These are phyloP conservation scores for Botrytis hyacinthi DNA, from an alignment of 2,329 filamentous ascomycete species.

Conservation along the genomic window DNA sequence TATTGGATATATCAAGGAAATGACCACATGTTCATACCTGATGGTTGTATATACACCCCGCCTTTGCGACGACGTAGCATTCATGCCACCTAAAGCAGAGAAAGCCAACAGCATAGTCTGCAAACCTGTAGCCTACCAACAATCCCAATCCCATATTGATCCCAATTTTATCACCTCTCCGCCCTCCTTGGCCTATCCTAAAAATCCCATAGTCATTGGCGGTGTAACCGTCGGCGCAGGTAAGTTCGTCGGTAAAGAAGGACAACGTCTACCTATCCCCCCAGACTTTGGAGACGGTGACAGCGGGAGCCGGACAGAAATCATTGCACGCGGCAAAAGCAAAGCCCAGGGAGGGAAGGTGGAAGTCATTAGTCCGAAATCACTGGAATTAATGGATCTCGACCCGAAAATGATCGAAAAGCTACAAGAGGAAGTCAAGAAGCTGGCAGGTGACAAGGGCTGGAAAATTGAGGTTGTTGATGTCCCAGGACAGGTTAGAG, in stretches of 20 bases:
- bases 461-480: conserved; percentile 84
- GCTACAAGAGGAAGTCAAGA: conserved; percentile 65
- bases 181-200: neutral
- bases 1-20: conserved; percentile 72
- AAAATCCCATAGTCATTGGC: conserved; percentile 35
- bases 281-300: conserved; percentile 50
- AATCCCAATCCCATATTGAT: conserved; percentile 27
- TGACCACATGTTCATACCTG: conserved; percentile 68
- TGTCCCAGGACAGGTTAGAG: conserved; percentile 55
- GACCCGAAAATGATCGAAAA: conserved; percentile 63
- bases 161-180: neutral
- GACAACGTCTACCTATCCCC: conserved; percentile 35
- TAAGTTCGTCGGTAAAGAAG: conserved; percentile 36
- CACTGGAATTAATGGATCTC: conserved; percentile 63
- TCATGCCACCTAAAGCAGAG: conserved; percentile 64
- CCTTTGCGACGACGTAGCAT: conserved; percentile 73
- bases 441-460: conserved; percentile 65
- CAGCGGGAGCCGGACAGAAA: conserved; percentile 51
- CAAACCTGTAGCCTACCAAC: conserved; percentile 52
- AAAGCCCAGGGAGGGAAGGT: conserved; percentile 35
- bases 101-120: conserved; percentile 63
- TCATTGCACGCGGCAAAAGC: conserved; percentile 33
- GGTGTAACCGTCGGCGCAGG: conserved; percentile 36
- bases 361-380: conserved; percentile 55
- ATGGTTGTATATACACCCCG: conserved; percentile 73